Conservation (phyloP, 1,139 yeast species). For the Candida gigantensis region DNA sequence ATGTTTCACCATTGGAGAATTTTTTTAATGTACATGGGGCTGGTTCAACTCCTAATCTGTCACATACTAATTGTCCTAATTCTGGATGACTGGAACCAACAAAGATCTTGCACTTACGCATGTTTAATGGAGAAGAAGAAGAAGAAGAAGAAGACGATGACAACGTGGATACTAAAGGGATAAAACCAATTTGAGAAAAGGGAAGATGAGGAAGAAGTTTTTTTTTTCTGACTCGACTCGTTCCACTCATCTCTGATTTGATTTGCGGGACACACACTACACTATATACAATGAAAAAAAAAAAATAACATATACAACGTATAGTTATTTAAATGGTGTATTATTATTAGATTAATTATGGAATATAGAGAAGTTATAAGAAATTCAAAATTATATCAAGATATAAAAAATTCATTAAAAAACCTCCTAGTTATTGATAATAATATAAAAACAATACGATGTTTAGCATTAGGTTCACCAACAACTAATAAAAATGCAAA, state of each 20-base stretch:
- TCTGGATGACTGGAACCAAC: conserved; percentile 97
- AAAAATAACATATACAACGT: no score
- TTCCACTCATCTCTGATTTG: no score
- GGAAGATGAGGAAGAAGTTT: conserved; percentile 1
- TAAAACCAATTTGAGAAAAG: not conserved
- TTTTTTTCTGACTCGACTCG: conserved; percentile 7
- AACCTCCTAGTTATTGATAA: no score
- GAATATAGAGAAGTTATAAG: conserved; percentile 15
- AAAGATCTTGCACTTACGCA: conserved; percentile 97
- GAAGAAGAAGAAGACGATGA: no score
- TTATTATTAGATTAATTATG: no score
- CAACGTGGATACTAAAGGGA: conserved; percentile 9
- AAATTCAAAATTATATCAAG: conserved; percentile 25
- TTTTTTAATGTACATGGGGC: conserved; percentile 90
- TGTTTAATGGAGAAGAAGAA: conserved; percentile 32
- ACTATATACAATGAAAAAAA: no score
- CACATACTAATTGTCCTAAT: conserved; percentile 86
- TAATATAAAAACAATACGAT: conserved; percentile 45
- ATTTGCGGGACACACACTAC: no score
- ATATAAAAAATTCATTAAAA: conserved; percentile 15
- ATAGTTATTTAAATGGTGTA: no score
- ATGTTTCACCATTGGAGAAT: conserved; percentile 96
- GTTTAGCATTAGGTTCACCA: conserved; percentile 76
- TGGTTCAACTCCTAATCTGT: conserved; percentile 88
- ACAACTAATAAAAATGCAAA: conserved; percentile 56